A percentile compares a stretch with the other conserved stretches of the same genome.
Conservation (phyloP, 805 yeast species). For the Starmera amethionina region DNA sequence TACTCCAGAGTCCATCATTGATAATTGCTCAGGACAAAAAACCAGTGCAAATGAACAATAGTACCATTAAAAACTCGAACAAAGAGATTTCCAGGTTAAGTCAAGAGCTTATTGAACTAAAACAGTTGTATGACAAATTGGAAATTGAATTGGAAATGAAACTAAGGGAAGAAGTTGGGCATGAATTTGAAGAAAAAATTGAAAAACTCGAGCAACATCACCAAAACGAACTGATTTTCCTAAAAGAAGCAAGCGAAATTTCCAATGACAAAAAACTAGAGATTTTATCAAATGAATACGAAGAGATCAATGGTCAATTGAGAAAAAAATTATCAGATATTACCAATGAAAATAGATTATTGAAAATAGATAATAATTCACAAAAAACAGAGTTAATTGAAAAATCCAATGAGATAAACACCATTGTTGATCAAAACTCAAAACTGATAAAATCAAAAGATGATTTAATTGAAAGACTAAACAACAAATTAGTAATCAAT, state of each 20-base stretch:
- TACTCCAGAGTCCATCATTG: too few relatives aligned
- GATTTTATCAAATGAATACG: slow-evolving; percentile 23
- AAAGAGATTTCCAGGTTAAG: neutral
- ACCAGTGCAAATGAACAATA: too few relatives aligned
- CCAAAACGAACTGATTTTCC: slow-evolving; percentile 20
- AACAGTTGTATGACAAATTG: slow-evolving; percentile 8
- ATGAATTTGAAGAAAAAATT: slow-evolving; percentile 24
- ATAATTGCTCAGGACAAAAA: too few relatives aligned
- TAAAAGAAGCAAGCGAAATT: slow-evolving; percentile 18
- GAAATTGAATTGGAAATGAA: slow-evolving; percentile 16
- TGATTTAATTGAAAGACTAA: too few relatives aligned
- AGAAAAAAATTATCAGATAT: neutral
- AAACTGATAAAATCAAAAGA: too few relatives aligned
- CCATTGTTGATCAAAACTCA: too few relatives aligned
- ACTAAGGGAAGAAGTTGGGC: slow-evolving; percentile 20
- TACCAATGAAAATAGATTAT: neutral
- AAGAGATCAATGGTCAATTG: slow-evolving; percentile 16
- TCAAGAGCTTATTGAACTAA: slow-evolving; percentile 13
- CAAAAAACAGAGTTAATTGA: neutral
- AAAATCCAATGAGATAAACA: too few relatives aligned
- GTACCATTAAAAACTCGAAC: too few relatives aligned
- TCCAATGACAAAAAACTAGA: slow-evolving; percentile 22
- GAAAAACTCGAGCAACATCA: slow-evolving; percentile 28
- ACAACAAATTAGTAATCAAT: too few relatives aligned
- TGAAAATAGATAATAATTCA: neutral